These are phyloP conservation scores for Leccinum fibrillosum DNA, from an alignment of 768 basidiomycete species.

Conservation along the genomic window DNA sequence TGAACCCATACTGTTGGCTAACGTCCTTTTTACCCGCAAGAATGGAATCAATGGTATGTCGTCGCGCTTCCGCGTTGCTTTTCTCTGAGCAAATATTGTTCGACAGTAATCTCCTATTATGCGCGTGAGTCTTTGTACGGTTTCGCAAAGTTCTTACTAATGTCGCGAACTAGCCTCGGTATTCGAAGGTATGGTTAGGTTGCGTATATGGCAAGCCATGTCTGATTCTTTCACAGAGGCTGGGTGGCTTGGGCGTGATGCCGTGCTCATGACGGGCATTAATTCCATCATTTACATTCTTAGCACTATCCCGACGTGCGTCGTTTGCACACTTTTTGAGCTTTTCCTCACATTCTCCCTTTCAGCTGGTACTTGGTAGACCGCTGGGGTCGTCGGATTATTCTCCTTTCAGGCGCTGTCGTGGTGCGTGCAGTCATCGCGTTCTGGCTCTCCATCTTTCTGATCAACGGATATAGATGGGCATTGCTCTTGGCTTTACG, in stretches of 20 bases:
- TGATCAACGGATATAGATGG: slow-evolving; percentile 56
- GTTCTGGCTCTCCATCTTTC: slow-evolving; percentile 1
- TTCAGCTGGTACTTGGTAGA: slow-evolving; percentile 88
- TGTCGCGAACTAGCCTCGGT: slow-evolving; percentile 60
- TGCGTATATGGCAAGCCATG: neutral
- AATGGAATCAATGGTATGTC: slow-evolving; percentile 88
- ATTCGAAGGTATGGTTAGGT: slow-evolving; percentile 68
- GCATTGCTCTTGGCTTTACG: slow-evolving; percentile 68
- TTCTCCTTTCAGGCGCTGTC: slow-evolving; percentile 82
- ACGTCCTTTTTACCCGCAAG: slow-evolving; percentile 36
- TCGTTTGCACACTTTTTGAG: slow-evolving; percentile 2
- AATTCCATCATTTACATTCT: slow-evolving; percentile 80
- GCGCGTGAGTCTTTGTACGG: slow-evolving; percentile 59
- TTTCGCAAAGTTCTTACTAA: slow-evolving; percentile 6
- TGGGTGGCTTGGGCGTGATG: slow-evolving; percentile 92
- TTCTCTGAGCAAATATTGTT: slow-evolving; percentile 1
- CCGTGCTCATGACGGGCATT: slow-evolving; percentile 94
- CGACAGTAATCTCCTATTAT: slow-evolving; percentile 89
- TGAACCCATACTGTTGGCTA: neutral
- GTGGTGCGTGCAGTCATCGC: slow-evolving; percentile 45
- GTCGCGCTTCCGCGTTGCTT: neutral
- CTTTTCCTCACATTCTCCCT: slow-evolving; percentile 7
- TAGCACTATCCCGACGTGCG: slow-evolving; percentile 81
- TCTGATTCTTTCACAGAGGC: slow-evolving; percentile 55
- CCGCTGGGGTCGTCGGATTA: slow-evolving; percentile 83